These are phyloP conservation scores for Peniophora sp. DNA, from an alignment of 1,284 basidiomycete species.

Conservation along the genomic window DNA sequence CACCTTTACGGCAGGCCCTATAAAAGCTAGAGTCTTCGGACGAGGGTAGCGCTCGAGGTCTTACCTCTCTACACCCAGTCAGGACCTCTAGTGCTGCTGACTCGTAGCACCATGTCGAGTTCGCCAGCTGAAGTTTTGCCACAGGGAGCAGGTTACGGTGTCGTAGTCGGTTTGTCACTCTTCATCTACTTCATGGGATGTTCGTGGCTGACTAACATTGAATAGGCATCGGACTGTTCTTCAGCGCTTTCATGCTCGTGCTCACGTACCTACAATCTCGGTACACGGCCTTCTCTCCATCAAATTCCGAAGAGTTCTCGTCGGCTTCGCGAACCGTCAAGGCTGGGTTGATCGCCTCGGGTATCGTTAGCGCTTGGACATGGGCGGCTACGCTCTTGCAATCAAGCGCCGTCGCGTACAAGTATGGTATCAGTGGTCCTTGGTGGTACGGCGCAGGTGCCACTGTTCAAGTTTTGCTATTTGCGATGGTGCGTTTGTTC, in stretches of 20 bases:
- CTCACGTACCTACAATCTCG: slow-evolving; percentile 65
- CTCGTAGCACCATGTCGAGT: background rate
- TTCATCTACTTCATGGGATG: slow-evolving; percentile 1
- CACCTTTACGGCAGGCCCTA: too few relatives aligned
- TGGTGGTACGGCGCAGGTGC: slow-evolving; percentile 42
- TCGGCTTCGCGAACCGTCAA: slow-evolving; percentile 78
- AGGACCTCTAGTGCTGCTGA: too few relatives aligned
- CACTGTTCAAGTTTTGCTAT: slow-evolving; percentile 48
- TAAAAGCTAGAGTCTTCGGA: too few relatives aligned
- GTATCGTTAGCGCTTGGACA: slow-evolving; percentile 84
- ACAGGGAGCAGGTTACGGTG: slow-evolving; percentile 75
- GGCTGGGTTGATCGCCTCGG: slow-evolving; percentile 84
- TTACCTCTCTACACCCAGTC: too few relatives aligned
- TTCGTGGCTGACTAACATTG: slow-evolving; percentile 17
- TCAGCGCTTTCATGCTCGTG: slow-evolving; percentile 70
- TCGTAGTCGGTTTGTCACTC: slow-evolving; percentile 40
- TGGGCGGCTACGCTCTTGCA: slow-evolving; percentile 76
- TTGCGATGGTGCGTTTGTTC: slow-evolving; percentile 24
- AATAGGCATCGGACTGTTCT: slow-evolving; percentile 76
- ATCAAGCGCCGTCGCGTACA: slow-evolving; percentile 78
- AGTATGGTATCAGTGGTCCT: slow-evolving; percentile 61
- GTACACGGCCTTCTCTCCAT: slow-evolving; percentile 68
- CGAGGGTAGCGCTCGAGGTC: too few relatives aligned
- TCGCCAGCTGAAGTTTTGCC: slow-evolving; percentile 28
- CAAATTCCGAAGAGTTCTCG: slow-evolving; percentile 74